Evolutionary conservation across 208 protist genomes (phyloP).

Genomic region (Wallacemonas sp.): DNA sequence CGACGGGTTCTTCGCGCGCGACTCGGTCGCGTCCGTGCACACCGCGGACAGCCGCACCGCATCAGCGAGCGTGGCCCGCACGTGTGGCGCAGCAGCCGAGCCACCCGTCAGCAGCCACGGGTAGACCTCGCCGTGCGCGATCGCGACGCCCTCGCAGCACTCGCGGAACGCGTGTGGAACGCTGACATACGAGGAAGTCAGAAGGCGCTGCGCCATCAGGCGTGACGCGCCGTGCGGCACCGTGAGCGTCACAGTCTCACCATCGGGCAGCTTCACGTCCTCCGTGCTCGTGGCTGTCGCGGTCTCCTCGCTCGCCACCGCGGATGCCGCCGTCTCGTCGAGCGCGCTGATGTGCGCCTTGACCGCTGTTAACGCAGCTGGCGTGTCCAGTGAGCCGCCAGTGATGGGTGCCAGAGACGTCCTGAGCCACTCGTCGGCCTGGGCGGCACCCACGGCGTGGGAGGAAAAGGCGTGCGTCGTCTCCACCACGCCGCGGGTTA

Average conservation of each 20-base stretch:
- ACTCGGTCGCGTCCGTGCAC: slow-evolving; percentile 18
- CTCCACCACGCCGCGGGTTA: slow-evolving; percentile 44
- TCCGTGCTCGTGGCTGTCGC: background rate
- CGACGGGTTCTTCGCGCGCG: slow-evolving; percentile 34
- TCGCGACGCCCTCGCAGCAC: slow-evolving; percentile 29
- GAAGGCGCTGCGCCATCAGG: slow-evolving; percentile 15
- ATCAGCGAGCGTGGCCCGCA: slow-evolving; percentile 17
- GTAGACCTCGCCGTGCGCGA: slow-evolving; percentile 20
- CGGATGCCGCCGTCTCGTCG: background rate
- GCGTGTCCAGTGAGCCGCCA: slow-evolving; percentile 4
- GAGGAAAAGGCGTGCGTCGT: slow-evolving; percentile 24
- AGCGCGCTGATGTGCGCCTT: slow-evolving; percentile 23
- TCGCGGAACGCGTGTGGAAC: slow-evolving; percentile 31
- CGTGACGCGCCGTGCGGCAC: background rate
- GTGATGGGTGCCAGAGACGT: slow-evolving; percentile 8
- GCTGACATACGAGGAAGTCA: slow-evolving; percentile 27
- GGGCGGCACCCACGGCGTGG: slow-evolving; percentile 1
- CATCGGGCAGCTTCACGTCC: slow-evolving; percentile 56
- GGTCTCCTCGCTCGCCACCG: background rate
- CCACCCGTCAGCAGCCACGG: slow-evolving; percentile 54
- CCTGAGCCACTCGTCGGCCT: slow-evolving; percentile 7
- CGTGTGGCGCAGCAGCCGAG: slow-evolving; percentile 17
- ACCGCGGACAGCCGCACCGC: slow-evolving; percentile 29
- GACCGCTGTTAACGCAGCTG: background rate
- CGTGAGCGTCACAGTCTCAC: slow-evolving; percentile 13